Evolutionary conservation across 257 asterid species (phyloP), one percentile per base, ranked within the genome.

Genomic region (Perilla frutescens): DNA sequence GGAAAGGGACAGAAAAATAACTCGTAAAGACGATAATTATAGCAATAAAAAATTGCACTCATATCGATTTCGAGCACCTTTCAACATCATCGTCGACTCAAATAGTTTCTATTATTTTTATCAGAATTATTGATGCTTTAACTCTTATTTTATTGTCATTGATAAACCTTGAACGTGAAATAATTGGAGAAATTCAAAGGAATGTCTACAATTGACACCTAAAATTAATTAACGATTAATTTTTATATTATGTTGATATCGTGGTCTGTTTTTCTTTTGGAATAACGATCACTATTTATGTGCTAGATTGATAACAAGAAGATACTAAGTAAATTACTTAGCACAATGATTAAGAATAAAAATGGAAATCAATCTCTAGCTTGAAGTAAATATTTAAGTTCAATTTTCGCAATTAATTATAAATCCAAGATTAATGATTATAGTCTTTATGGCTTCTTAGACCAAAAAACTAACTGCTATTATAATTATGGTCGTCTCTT

Each of bases 1-100:
- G 68, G 69, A 78, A 82, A 75, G 45, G 48, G 79, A 68, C 76
- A 71, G 36, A 61, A 72, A 78, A 9, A 20, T 20, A 67, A 67
- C 68, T 72, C 56, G 64, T 20, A 41, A 20, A 73, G 51, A 64
- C 32, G 66, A 53, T 54, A n/a, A 71, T 45, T 53, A 39, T 53
- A 56, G 62, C 39, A 57, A 58, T 53, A 51, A 59, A 41, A 41
- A 40, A 70, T 14, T 44, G 43, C 55, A 77, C 68, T 65, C 51
- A 20, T 59, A 73, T 69, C 76, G 31, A 66, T 58, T 80, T 76
- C 75, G 59, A 70, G 76, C 79, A 73, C 72, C 70, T 75, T 64
- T 80, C 79, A 66, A 76, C 76, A 77, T 71, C 81, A 67, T 57
- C 64, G 59, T 71, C 45, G 79, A 76, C 72, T 70, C 41, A 4